Evolutionary conservation across 805 yeast species (phyloP), one percentile per base, ranked within the genome.

Genomic region (Saturnispora galanensis): DNA sequence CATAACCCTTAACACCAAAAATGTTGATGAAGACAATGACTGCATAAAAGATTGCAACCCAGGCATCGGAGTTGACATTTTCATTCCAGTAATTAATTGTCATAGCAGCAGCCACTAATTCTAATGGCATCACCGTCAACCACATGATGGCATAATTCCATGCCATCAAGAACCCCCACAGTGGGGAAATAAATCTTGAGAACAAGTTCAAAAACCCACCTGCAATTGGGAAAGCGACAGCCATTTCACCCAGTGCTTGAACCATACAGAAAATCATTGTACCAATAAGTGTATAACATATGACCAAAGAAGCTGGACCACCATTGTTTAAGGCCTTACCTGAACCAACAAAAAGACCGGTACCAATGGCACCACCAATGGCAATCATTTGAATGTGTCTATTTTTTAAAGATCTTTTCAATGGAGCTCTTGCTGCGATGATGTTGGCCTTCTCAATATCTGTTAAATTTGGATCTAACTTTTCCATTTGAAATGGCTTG

Each of bases 311-410:
- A 11, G 80, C 82, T 12, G 89, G 88, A 16, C 89, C 89, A 58
- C 84, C 82, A 31, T 66, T 62, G 12, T 69, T 53, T 41, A 82
- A 63, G 1, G 84, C 72, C 15, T 70, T 62, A 51, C 84, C 83
- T 3, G 85, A 74, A 55, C 85, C 84, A 31, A 84, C 81, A 47
- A 85, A 76, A 42, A 84, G 68, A 52, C 89, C 93, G 10, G 88
- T 80, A 52, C 93, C 94, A 54, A 84, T 81, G 48, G 81, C 73
- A 35, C 89, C 87, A 52, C 89, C 89, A 50, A 83, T 70, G 38
- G 90, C 86, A 63, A 83, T 83, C 85, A 82, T 79, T 47, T 80
- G 78, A 54, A 83, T 60, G 57, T 83, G 88, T 54, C 87, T 69
- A 38, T 75, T 71, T 54, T 74, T 75, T 38, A 79, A 66, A 6